A percentile compares a stretch with the other conserved stretches of the same genome.
Conservation (phyloP, 2,329 filamentous ascomycete genomes). For the Bipolaris bicolor region DNA sequence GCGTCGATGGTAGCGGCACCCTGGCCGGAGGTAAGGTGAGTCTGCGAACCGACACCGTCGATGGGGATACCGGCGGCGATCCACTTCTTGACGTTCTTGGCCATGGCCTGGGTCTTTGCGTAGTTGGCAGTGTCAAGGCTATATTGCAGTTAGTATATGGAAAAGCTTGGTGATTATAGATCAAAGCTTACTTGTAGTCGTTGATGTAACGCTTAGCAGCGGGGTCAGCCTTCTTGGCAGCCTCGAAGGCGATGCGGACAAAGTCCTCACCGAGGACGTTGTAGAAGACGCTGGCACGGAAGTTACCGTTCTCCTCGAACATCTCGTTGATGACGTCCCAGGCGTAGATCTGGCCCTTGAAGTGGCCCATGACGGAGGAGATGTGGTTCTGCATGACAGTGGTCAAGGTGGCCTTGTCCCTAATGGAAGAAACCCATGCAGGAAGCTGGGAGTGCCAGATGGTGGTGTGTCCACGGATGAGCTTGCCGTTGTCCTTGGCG, state of each 20-base stretch:
- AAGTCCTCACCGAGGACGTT: slow-evolving; percentile 73
- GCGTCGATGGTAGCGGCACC: slow-evolving; percentile 58
- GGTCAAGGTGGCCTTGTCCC: slow-evolving; percentile 61
- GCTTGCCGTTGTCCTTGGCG: slow-evolving; percentile 62
- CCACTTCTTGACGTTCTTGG: slow-evolving; percentile 69
- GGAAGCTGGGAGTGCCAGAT: slow-evolving; percentile 65
- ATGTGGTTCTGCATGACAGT: slow-evolving; percentile 67
- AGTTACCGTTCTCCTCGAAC: slow-evolving; percentile 65
- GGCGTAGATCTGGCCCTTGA: slow-evolving; percentile 68
- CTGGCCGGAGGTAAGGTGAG: slow-evolving; percentile 59
- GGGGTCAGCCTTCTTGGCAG: slow-evolving; percentile 71
- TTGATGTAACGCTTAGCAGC: slow-evolving; percentile 76
- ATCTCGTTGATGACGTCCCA: slow-evolving; percentile 73
- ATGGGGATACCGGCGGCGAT: slow-evolving; percentile 67
- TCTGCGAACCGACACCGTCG: slow-evolving; percentile 61
- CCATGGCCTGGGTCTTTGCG: slow-evolving; percentile 66
- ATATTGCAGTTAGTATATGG: no score
- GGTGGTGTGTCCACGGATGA: slow-evolving; percentile 69
- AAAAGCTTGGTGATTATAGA: no score
- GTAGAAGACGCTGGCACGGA: slow-evolving; percentile 69
- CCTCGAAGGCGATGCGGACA: slow-evolving; percentile 73
- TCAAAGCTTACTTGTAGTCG: slow-evolving; percentile 57
- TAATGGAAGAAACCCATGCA: slow-evolving; percentile 64
- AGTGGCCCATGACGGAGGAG: slow-evolving; percentile 62
- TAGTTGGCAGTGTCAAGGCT: slow-evolving; percentile 64